phyloP scores from a whole-genome alignment of 1,139 yeast genomes.

The Trichomonascaceae sp. region DNA sequence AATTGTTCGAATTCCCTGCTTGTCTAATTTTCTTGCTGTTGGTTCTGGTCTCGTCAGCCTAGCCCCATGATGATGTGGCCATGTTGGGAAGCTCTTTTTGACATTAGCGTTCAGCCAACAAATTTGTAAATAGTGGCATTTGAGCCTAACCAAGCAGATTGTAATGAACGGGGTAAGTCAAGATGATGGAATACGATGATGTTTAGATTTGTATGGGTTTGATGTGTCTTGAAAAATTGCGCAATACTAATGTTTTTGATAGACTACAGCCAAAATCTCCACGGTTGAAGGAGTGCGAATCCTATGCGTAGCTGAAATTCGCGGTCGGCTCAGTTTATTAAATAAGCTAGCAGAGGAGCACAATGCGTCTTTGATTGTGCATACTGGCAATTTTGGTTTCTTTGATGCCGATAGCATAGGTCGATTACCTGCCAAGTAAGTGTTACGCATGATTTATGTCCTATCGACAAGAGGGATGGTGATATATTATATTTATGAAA shows the following conservation, averaged over 20 bases:
- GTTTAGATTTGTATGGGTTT: background rate
- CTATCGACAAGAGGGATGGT: background rate
- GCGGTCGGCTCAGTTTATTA: slow-evolving; percentile 45
- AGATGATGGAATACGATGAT: background rate
- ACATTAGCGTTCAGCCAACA: slow-evolving; percentile 1
- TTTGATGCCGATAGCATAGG: slow-evolving; percentile 56
- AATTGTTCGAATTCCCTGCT: background rate
- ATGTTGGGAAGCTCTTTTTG: background rate
- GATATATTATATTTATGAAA: too few species aligned
- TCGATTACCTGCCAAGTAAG: slow-evolving; percentile 36
- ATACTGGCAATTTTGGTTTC: slow-evolving; percentile 78
- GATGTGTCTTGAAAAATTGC: background rate
- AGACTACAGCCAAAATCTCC: background rate
- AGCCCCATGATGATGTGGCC: background rate
- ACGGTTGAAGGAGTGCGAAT: slow-evolving; percentile 36
- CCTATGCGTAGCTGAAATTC: slow-evolving; percentile 50
- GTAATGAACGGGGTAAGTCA: slow-evolving; percentile 3
- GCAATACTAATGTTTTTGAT: background rate
- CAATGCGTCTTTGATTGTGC: slow-evolving; percentile 50
- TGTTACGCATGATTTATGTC: slow-evolving; percentile 2
- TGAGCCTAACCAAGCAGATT: background rate
- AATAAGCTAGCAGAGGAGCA: slow-evolving; percentile 43
- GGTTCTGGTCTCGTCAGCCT: background rate
- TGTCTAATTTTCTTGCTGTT: background rate
- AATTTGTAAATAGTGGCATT: background rate